A percentile compares a stretch with the other conserved stretches of the same genome.
Evolutionary conservation across 805 yeast species (phyloP).

Genomic region (Metschnikowia corniflorae): DNA sequence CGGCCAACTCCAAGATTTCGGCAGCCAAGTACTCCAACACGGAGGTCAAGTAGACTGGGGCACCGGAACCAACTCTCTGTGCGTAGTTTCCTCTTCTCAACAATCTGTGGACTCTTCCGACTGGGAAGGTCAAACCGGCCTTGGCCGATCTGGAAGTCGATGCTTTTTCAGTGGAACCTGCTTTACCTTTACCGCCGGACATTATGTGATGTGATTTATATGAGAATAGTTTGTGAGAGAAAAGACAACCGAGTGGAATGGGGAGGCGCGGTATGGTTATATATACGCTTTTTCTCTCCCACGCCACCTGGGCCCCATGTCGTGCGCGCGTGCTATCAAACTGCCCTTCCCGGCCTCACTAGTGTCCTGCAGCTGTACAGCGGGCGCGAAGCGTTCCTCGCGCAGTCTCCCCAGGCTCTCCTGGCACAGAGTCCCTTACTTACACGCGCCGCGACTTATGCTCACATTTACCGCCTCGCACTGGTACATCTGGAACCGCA

Average conservation of each 20-base stretch:
- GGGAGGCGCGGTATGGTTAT: conserved; percentile 8
- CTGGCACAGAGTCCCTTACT: conserved; percentile 14
- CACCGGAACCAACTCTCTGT: conserved; percentile 52
- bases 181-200: conserved; percentile 36
- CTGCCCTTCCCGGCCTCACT: no score
- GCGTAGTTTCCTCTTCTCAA: conserved; percentile 51
- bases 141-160: conserved; percentile 48
- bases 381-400: conserved; percentile 8
- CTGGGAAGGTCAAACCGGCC: conserved; percentile 51
- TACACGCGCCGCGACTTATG: conserved; percentile 14
- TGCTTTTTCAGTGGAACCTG: conserved; percentile 46
- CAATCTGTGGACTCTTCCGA: conserved; percentile 50
- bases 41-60: conserved; percentile 49
- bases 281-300: conserved; percentile 9
- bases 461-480: conserved; percentile 9
- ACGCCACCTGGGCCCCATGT: conserved; percentile 3
- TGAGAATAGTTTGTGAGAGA: conserved; percentile 2
- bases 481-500: conserved; percentile 3
- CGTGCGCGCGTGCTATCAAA: conserved; percentile 1
- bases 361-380: conserved; percentile 13
- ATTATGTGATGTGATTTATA: conserved; percentile 14
- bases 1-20: conserved; percentile 50
- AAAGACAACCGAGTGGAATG: background rate
- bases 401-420: conserved; percentile 13
- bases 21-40: conserved; percentile 49